Percentiles rank a stretch among this genome's conserved stretches.
These are phyloP conservation scores for Tuber calosporum DNA, from an alignment of 495 filamentous ascomycete genomes.

Conservation along the genomic window DNA sequence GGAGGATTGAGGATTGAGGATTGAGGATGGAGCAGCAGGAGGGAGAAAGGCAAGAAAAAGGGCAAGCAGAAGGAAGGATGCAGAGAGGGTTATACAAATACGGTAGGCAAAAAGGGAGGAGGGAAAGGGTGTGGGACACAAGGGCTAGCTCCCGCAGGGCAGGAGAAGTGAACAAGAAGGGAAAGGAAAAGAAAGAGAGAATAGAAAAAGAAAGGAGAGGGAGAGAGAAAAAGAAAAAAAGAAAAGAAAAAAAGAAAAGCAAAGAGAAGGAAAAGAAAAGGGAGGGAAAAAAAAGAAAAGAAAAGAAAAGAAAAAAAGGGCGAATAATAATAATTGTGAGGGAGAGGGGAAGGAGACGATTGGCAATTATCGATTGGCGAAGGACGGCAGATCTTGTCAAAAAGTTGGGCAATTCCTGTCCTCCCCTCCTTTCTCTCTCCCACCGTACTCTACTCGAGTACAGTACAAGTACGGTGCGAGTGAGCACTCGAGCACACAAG, in stretches of 20 bases:
- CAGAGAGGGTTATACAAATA: constrained; percentile 5
- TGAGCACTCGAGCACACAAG: too few relatives aligned
- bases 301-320: background rate
- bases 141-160: constrained; percentile 3
- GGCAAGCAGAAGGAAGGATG: background rate
- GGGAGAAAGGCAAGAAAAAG: background rate
- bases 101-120: background rate
- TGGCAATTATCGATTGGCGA: constrained; percentile 2
- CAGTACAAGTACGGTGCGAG: too few relatives aligned
- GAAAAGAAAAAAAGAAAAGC: background rate
- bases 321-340: background rate
- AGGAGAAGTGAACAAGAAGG: too few relatives aligned
- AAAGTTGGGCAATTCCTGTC: background rate
- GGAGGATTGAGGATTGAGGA: background rate
- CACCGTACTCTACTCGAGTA: too few relatives aligned
- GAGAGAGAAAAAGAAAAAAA: background rate
- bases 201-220: background rate
- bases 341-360: background rate
- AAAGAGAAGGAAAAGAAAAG: background rate
- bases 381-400: background rate
- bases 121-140: background rate
- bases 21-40: background rate
- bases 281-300: background rate
- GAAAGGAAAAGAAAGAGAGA: background rate
- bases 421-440: background rate